Evolutionary conservation across 2,329 filamentous ascomycete genomes (phyloP).

Genomic region (Botrytis aclada): DNA sequence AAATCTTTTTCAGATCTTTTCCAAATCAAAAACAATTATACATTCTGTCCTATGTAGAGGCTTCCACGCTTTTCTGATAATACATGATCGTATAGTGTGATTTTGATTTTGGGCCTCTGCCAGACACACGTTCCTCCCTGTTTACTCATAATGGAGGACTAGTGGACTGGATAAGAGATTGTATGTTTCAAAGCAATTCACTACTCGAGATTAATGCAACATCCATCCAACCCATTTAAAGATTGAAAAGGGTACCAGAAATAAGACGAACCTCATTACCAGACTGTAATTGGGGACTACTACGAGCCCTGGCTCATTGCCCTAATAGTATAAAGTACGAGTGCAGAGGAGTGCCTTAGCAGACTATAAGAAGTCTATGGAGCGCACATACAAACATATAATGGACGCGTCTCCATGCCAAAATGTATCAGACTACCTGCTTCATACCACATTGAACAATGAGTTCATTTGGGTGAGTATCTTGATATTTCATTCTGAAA

Average conservation of each 20-base stretch:
- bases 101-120: background rate
- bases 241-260: background rate
- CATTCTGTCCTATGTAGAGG: background rate
- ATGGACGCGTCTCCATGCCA: background rate
- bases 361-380: background rate
- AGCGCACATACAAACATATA: background rate
- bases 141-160: background rate
- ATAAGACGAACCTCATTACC: fast-evolving
- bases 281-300: background rate
- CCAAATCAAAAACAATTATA: background rate
- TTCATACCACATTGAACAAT: background rate
- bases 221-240: background rate
- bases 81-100: background rate
- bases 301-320: background rate
- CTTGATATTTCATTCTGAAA: background rate
- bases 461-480: background rate
- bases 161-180: background rate
- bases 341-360: background rate
- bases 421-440: background rate
- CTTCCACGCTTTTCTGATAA: background rate
- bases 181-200: background rate
- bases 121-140: background rate
- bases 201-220: background rate
- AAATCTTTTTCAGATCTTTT: background rate
- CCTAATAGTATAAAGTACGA: background rate